Percentiles rank a stretch among this genome's conserved stretches.
Conservation (phyloP, 176 grass and related monocot species). For the Saccharum spontaneum region DNA sequence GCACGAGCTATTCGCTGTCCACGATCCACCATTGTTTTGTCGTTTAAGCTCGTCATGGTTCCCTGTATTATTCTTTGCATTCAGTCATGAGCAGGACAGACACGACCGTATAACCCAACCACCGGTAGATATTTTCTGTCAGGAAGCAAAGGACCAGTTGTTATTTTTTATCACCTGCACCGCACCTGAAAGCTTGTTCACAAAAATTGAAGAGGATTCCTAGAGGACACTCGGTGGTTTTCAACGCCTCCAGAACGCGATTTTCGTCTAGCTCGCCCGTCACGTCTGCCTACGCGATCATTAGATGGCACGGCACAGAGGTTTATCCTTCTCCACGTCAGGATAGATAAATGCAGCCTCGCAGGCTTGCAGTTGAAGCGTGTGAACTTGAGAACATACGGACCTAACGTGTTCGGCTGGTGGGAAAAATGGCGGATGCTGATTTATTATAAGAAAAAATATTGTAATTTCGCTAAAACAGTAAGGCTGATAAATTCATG, state of each 20-base stretch:
- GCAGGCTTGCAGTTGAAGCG: neutral
- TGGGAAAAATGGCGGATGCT: too few relatives aligned
- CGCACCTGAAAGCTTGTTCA: neutral
- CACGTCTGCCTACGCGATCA: neutral
- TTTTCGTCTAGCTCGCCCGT: too few relatives aligned
- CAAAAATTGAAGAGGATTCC: neutral
- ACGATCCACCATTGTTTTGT: neutral
- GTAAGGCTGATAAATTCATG: too few relatives aligned
- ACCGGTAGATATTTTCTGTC: neutral
- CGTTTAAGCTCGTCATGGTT: neutral
- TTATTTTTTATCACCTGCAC: neutral
- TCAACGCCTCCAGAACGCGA: too few relatives aligned
- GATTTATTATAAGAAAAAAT: too few relatives aligned
- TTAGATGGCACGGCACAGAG: too few relatives aligned
- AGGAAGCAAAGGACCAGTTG: neutral
- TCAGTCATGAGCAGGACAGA: neutral
- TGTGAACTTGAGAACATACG: neutral
- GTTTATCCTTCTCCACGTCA: too few relatives aligned
- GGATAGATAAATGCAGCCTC: too few relatives aligned
- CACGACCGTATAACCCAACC: neutral
- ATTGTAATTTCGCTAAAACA: too few relatives aligned
- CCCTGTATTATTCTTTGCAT: neutral
- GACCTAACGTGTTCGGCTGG: too few relatives aligned
- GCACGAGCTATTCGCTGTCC: neutral
- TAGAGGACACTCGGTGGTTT: too few relatives aligned